Percentiles rank a stretch among this genome's conserved stretches.
Evolutionary conservation across 2,329 filamentous ascomycete genomes (phyloP).

Genomic region (Fusarium ambrosium): DNA sequence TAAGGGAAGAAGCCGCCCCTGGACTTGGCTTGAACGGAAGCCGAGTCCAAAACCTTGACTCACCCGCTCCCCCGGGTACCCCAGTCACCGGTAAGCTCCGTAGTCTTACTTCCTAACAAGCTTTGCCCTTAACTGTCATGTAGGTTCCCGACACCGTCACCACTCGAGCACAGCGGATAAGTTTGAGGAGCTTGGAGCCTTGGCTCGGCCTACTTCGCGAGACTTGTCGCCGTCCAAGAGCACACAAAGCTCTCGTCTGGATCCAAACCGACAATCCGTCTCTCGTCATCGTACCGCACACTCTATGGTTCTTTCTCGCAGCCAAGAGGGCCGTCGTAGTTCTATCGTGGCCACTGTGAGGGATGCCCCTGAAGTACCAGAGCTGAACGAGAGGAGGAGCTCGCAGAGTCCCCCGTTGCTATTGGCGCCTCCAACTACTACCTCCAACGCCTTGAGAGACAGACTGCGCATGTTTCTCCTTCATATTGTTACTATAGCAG

Average conservation of each 20-base stretch:
- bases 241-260: conserved; percentile 24
- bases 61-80: conserved; percentile 63
- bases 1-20: conserved; percentile 55
- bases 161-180: conserved; percentile 42
- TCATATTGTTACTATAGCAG: conserved; percentile 39
- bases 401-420: conserved; percentile 59
- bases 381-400: conserved; percentile 24
- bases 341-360: conserved; percentile 25
- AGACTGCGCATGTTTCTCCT: conserved; percentile 54
- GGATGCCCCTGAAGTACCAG: conserved; percentile 30
- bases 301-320: conserved; percentile 58
- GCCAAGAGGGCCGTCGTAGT: conserved; percentile 52
- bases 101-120: conserved; percentile 32
- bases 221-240: conserved; percentile 35
- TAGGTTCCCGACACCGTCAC: conserved; percentile 50
- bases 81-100: conserved; percentile 59
- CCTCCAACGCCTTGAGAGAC: conserved; percentile 51
- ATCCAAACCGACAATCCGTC: conserved; percentile 22
- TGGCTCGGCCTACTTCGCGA: conserved; percentile 33
- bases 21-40: conserved; percentile 58
- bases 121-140: conserved; percentile 48
- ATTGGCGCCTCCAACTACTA: conserved; percentile 62
- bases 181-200: conserved; percentile 40
- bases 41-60: conserved; percentile 69
- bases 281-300: conserved; percentile 42